Percentiles rank a stretch among this genome's conserved stretches.
These are phyloP conservation scores for Floccularia luteovirens DNA, from an alignment of 768 basidiomycete species.

Conservation along the genomic window DNA sequence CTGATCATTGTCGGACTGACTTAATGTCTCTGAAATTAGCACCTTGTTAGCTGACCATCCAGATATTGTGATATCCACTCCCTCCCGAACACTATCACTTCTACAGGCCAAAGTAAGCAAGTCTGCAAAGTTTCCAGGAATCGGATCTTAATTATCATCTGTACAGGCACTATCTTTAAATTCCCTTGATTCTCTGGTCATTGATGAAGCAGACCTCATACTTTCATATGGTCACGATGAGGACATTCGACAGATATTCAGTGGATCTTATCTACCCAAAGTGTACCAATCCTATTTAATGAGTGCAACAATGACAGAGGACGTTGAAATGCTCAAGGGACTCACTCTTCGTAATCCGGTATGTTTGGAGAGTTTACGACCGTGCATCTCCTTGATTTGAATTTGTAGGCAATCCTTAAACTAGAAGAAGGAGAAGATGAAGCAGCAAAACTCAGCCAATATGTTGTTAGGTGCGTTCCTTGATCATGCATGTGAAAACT, in stretches of 20 bases:
- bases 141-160: neutral
- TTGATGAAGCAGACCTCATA: constrained; percentile 97
- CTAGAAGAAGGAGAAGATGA: constrained; percentile 87
- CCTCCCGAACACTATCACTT: constrained; percentile 24
- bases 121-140: neutral
- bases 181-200: constrained; percentile 78
- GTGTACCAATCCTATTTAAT: constrained; percentile 91
- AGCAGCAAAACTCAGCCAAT: constrained; percentile 75
- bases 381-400: too few species aligned
- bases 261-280: constrained; percentile 65
- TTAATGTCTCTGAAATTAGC: constrained; percentile 11
- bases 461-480: constrained; percentile 58
- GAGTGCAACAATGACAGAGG: constrained; percentile 97
- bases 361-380: constrained; percentile 18
- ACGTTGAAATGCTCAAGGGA: constrained; percentile 88
- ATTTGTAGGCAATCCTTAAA: constrained; percentile 74
- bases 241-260: constrained; percentile 68
- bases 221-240: constrained; percentile 96
- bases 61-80: constrained; percentile 30
- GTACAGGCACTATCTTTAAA: constrained; percentile 54
- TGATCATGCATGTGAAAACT: neutral
- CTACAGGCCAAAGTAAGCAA: constrained; percentile 23
- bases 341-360: constrained; percentile 84
- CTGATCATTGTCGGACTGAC: neutral
- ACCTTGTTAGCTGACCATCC: constrained; percentile 31